These are phyloP conservation scores for Fusarium sp. DNA, from an alignment of 2,329 filamentous ascomycete species.

Conservation along the genomic window DNA sequence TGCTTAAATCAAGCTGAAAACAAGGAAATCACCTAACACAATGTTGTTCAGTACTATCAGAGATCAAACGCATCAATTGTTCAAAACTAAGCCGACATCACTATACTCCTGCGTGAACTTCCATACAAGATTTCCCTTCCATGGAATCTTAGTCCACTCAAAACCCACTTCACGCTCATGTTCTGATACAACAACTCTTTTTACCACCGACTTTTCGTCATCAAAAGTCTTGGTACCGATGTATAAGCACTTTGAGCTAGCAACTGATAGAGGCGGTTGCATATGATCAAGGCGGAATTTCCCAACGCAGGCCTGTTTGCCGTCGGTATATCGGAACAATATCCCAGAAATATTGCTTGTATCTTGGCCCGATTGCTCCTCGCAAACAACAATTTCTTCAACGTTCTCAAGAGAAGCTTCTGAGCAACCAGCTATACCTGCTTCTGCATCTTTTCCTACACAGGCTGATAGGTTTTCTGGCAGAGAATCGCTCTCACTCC, in stretches of 20 bases:
- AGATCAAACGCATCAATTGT: background rate
- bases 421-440: background rate
- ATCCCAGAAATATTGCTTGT: conserved; percentile 1
- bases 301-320: conserved; percentile 12
- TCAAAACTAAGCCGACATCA: background rate
- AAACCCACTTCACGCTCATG: background rate
- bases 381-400: background rate
- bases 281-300: conserved; percentile 15
- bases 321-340: conserved; percentile 3
- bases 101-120: background rate
- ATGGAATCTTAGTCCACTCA: background rate
- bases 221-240: background rate
- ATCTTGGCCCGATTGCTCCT: background rate
- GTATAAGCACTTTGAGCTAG: background rate
- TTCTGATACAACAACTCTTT: background rate
- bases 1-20: no score
- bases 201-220: background rate
- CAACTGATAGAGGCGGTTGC: background rate
- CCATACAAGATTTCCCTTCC: background rate
- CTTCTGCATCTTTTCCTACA: background rate
- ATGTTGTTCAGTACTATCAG: no score
- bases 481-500: background rate
- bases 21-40: no score
- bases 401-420: conserved; percentile 2
- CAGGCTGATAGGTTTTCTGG: background rate